Base-by-base conservation (phyloP, 2,329 filamentous ascomycete genomes). In the Fusarium pseudoanthophilum region DNA sequence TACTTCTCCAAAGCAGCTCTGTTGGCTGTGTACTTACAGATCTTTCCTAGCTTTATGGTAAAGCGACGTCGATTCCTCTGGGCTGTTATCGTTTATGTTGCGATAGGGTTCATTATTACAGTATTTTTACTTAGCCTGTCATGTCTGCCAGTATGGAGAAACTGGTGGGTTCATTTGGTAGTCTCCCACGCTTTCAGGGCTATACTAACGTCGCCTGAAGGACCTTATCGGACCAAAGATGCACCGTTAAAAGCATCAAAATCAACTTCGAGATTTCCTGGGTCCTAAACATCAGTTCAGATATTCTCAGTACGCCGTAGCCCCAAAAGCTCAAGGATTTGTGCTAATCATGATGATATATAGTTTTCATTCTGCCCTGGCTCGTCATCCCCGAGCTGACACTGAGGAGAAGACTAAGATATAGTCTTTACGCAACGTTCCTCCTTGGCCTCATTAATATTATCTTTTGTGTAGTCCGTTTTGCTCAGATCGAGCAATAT, bases 361-460 rank as follows among this genome's bases (percentile, higher is more conserved):
- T 20, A 73, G 71, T 73, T 4, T 74, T 71, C 16, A 26, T 57
- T 20, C 34, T 74, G 3, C 71, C 71, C 6, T 73, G 71, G 70
- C 51, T 73, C 16, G 64, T 74, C 2, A 30, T 73, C 5, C 56
- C 59, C 1, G 67, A 59, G 16, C 48, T 73, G 1, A 64, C 61
- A 9, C n/a, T 74, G 6, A 51, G 39, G 13, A 43, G 39, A 18
- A 32, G 40, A 14, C 24, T 73, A 2, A 48, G 57, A 21, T 58
- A 64, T 7, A 67, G 67, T 9, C 14, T 74, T 1, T 74, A 73
- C 26, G 61, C 40, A 16, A 73, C 67, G 0, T 71, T 74, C 40
- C 51, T 72, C 0, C 62, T 74, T 4, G 70, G 71, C 2, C 11
- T 68, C 7, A 40, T 73, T 15, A 74, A 70, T 8, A 68, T 73